Base-by-base conservation (phyloP, 805 yeast species). In the Millerozyma acaciae region DNA sequence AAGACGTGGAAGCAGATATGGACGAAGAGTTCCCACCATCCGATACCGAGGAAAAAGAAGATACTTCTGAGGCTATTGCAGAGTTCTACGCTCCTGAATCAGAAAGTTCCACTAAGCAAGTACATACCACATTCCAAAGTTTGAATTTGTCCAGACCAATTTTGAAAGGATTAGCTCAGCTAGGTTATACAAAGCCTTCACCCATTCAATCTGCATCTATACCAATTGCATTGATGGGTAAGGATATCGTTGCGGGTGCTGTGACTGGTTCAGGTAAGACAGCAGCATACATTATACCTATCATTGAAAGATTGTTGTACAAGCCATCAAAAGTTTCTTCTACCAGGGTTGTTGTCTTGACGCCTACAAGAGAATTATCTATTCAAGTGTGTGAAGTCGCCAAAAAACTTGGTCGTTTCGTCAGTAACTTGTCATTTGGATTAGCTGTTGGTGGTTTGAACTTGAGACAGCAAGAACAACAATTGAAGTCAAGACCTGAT, bases 191-290 rank as follows among this genome's bases (percentile, higher is more conserved):
- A n/a, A 75, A 73, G 31, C 98, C 98, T 6, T 84, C 97, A 0
- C 95, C 96, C 9, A 86, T 93, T 64, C 98, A 93, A 66, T 71
- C 89, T 40, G 84, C 96, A 1, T 78, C 95, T 6, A 89, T 93
- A 41, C 98, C 99, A 9, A 79, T 90, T 37, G 96, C 96, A 1
- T 68, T 93, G 25, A 57, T 85, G 42, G 99, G 99, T 50, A 90
- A 86, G 54, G 99, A 93, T 61, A 78, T 93, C 32, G 96, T 93
- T 50, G 99, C 97, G 12, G 97, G 97, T 69, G 99, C 99, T 21
- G 96, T 86, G 16, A 93, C 99, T 4, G 99, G 99, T 67, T 90
- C 97, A 14, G 99, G 99, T 75, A 93, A 93, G 59, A 93, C 99
- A 16, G 98, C 97, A 2, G 99, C 99, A 1, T 93, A 87, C 56